Evolutionary conservation across 352 stramenopile species (phyloP).

Genomic region (Globisporangium ultimum): DNA sequence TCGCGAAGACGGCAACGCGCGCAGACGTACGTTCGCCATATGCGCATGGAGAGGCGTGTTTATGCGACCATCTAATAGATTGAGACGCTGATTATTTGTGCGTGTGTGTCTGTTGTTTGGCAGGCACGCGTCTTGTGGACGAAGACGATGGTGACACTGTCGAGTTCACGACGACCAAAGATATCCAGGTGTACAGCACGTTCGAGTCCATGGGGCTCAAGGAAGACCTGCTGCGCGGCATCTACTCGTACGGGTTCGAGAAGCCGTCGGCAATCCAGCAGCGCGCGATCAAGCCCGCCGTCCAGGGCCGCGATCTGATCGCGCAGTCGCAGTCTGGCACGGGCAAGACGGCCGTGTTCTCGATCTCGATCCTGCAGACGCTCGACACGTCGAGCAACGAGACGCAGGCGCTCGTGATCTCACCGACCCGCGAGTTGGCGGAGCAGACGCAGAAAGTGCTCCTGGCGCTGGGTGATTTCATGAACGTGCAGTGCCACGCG

Average conservation of each 20-base stretch:
- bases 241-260: constrained; percentile 94
- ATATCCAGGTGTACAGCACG: constrained; percentile 81
- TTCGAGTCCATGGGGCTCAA: constrained; percentile 93
- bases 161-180: constrained; percentile 90
- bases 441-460: constrained; percentile 97
- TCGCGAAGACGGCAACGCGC: constrained; percentile 13
- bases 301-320: constrained; percentile 95
- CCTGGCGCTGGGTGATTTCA: constrained; percentile 94
- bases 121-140: constrained; percentile 61
- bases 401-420: constrained; percentile 94
- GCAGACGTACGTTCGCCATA: constrained; percentile 7
- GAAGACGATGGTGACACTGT: constrained; percentile 67
- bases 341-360: constrained; percentile 96
- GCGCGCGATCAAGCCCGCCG: constrained; percentile 95
- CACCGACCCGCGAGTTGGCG: constrained; percentile 94
- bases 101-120: constrained; percentile 2
- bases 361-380: constrained; percentile 92
- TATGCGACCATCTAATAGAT: not conserved
- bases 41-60: not conserved
- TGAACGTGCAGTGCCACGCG: constrained; percentile 96
- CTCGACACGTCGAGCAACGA: constrained; percentile 91
- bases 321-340: constrained; percentile 95
- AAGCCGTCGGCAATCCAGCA: constrained; percentile 98
- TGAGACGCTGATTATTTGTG: constrained; percentile 8
- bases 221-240: constrained; percentile 89